Percentiles rank a stretch among this genome's conserved stretches.
These are phyloP conservation scores for Pyrenochaeta sp. DNA, from an alignment of 2,329 filamentous ascomycete species.

Conservation along the genomic window DNA sequence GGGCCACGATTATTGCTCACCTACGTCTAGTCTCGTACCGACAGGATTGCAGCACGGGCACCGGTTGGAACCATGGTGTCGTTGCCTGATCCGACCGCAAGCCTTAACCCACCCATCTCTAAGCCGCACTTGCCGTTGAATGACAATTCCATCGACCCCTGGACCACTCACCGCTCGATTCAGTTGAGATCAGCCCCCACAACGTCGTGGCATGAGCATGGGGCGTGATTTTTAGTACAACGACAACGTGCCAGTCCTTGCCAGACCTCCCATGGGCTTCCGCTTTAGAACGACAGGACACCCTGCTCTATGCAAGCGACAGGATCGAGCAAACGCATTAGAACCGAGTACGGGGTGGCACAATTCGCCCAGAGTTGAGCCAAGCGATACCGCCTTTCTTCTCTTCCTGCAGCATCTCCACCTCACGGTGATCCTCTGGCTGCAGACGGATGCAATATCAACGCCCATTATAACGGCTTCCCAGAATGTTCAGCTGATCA, in stretches of 20 bases:
- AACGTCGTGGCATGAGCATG: slow-evolving; percentile 10
- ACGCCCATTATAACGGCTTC: slow-evolving; percentile 10
- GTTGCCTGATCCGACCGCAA: slow-evolving; percentile 1
- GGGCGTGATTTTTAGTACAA: slow-evolving; percentile 11
- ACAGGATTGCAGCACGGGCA: slow-evolving; percentile 9
- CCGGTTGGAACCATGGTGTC: neutral
- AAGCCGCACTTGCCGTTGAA: slow-evolving; percentile 1
- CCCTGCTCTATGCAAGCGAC: slow-evolving; percentile 9
- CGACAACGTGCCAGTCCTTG: slow-evolving; percentile 5
- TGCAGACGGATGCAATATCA: slow-evolving; percentile 19
- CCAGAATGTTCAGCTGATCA: slow-evolving; percentile 12
- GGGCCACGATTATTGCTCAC: slow-evolving; percentile 1
- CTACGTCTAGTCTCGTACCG: neutral
- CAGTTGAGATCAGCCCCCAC: slow-evolving; percentile 13
- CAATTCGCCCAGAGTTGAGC: slow-evolving; percentile 10
- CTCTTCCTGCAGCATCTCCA: slow-evolving; percentile 7
- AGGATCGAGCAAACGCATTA: slow-evolving; percentile 5
- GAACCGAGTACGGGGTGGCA: slow-evolving; percentile 14
- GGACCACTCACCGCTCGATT: slow-evolving; percentile 3
- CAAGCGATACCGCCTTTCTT: slow-evolving; percentile 4
- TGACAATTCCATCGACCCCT: neutral
- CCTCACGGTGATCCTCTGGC: slow-evolving; percentile 9
- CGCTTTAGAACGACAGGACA: slow-evolving; percentile 6
- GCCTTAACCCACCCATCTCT: neutral
- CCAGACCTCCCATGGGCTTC: slow-evolving; percentile 1